Evolutionary conservation across 2,329 filamentous ascomycete species (phyloP).

Genomic region (Neopestalotiopsis clavispora): DNA sequence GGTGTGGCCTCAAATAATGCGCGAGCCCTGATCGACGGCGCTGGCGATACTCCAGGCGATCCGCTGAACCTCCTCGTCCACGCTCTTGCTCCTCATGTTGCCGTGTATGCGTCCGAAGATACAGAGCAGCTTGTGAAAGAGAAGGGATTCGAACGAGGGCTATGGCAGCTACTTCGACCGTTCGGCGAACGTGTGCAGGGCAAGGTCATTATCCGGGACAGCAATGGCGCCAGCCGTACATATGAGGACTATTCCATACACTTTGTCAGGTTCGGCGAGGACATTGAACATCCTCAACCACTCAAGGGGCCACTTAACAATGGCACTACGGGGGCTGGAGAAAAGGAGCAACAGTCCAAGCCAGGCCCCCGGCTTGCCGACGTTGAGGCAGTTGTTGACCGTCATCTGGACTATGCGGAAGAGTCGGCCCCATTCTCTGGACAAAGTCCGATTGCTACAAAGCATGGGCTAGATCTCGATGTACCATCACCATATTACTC

Average conservation of each 20-base stretch:
- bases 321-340: conserved; percentile 17
- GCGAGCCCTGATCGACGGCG: conserved; percentile 45
- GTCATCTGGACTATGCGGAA: conserved; percentile 79
- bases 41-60: conserved; percentile 54
- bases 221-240: conserved; percentile 78
- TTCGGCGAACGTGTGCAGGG: conserved; percentile 90
- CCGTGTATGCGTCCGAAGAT: conserved; percentile 84
- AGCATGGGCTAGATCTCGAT: conserved; percentile 49
- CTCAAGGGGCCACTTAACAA: conserved; percentile 36
- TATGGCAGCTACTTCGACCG: conserved; percentile 85
- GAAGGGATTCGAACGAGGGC: conserved; percentile 83
- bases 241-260: conserved; percentile 92
- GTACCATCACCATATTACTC: conserved; percentile 80
- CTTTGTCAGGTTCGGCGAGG: conserved; percentile 74
- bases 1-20: conserved; percentile 49
- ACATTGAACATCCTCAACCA: conserved; percentile 56
- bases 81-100: conserved; percentile 88
- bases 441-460: conserved; percentile 43
- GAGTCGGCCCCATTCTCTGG: conserved; percentile 50
- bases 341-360: conserved; percentile 16
- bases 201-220: conserved; percentile 89
- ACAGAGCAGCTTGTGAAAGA: conserved; percentile 79
- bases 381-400: conserved; percentile 80
- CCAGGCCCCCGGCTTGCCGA: conserved; percentile 58
- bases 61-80: conserved; percentile 74